Evolutionary conservation across 2,329 filamentous ascomycete species (phyloP).

Genomic region (Amauroascus verrucosus): DNA sequence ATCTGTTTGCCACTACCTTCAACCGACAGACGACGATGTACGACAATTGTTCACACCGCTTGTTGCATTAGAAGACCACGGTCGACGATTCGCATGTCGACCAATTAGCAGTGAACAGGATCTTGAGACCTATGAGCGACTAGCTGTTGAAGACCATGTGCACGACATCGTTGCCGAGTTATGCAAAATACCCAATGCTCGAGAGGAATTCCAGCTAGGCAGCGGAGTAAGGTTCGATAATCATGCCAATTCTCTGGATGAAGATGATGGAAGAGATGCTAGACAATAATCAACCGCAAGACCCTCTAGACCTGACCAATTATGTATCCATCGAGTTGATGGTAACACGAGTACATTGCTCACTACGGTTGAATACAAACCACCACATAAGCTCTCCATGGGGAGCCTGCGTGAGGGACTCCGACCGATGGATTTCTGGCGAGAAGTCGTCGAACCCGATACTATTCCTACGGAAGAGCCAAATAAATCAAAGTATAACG

Average conservation of each 20-base stretch:
- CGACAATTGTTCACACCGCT: background rate
- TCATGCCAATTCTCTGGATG: conserved; percentile 15
- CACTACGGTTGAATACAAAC: conserved; percentile 19
- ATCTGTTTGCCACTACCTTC: background rate
- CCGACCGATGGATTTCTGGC: conserved; percentile 15
- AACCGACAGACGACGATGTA: background rate
- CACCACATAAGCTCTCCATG: conserved; percentile 19
- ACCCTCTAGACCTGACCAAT: conserved; percentile 18
- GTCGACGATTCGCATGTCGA: background rate
- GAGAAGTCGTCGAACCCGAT: conserved; percentile 16
- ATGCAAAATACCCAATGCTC: conserved; percentile 22
- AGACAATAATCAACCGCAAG: background rate
- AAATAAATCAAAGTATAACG: conserved; percentile 21
- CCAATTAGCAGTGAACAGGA: conserved; percentile 23
- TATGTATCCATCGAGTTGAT: conserved; percentile 18
- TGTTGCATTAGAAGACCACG: background rate
- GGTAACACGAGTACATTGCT: background rate
- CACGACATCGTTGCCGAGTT: conserved; percentile 23
- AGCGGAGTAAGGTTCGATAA: conserved; percentile 19
- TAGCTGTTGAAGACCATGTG: conserved; percentile 23
- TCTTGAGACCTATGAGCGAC: conserved; percentile 23
- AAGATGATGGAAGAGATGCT: background rate
- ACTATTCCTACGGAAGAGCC: conserved; percentile 10
- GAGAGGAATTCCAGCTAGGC: conserved; percentile 20
- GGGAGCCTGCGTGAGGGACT: conserved; percentile 14